Percentiles rank a stretch among this genome's conserved stretches.
phyloP scores from a whole-genome alignment of 164 flowering plant species.

The Vitis cinerea region DNA sequence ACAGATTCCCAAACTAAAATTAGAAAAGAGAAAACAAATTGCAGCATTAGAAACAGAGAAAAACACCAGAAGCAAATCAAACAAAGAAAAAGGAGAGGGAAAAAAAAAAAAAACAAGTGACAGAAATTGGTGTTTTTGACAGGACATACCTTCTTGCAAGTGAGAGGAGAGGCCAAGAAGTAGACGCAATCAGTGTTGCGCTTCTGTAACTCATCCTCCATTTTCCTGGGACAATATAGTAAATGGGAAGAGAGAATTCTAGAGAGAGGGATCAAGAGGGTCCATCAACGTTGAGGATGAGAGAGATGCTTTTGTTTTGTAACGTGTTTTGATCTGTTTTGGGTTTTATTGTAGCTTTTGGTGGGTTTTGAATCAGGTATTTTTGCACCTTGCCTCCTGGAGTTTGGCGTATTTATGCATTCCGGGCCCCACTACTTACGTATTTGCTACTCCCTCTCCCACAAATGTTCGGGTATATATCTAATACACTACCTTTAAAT shows the following conservation, averaged over 20 bases:
- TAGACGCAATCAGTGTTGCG: conserved; percentile 81
- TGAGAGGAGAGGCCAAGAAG: conserved; percentile 89
- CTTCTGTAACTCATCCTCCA: conserved; percentile 60
- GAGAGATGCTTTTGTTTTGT: neutral
- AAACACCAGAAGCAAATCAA: neutral
- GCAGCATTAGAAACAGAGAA: neutral
- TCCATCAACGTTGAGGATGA: neutral
- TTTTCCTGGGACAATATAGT: conserved; percentile 9
- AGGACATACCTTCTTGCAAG: conserved; percentile 72
- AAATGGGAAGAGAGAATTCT: neutral
- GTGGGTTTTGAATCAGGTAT: neutral
- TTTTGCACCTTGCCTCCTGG: neutral
- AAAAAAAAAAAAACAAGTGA: neutral
- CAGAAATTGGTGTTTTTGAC: neutral
- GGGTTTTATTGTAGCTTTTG: conserved; percentile 3
- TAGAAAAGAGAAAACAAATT: neutral
- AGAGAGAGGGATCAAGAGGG: neutral
- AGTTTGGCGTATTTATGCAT: neutral
- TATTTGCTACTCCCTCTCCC: no score
- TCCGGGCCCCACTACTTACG: neutral
- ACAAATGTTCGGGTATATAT: no score
- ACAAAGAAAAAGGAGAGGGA: neutral
- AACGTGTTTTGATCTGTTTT: neutral
- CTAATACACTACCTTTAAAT: no score
- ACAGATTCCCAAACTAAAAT: neutral